Evolutionary conservation across 2,329 filamentous ascomycete genomes (phyloP).

Genomic region (Parastagonospora avenae): DNA sequence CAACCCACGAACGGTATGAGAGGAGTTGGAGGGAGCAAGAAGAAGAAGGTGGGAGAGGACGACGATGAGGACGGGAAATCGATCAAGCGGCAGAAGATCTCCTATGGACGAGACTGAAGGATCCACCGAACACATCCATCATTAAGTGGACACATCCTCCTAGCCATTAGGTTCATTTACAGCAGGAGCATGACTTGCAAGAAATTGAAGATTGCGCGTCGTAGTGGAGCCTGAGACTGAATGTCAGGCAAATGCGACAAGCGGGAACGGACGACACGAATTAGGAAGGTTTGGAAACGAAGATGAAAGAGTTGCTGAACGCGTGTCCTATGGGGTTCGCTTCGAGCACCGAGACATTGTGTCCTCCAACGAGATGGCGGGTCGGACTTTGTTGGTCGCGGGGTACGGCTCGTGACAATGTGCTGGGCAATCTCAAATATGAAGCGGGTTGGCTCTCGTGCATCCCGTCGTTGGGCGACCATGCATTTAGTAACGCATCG

Average conservation of each 20-base stretch:
- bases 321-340: constrained; percentile 6
- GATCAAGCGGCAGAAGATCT: constrained; percentile 56
- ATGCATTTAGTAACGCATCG: constrained; percentile 19
- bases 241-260: not conserved
- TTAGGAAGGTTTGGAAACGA: constrained; percentile 23
- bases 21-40: constrained; percentile 49
- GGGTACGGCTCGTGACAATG: constrained; percentile 20
- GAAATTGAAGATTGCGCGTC: constrained; percentile 28
- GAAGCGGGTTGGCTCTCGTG: constrained; percentile 25
- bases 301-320: constrained; percentile 9
- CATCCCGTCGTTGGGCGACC: constrained; percentile 21
- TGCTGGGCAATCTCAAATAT: constrained; percentile 22
- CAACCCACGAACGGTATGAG: constrained; percentile 48
- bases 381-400: constrained; percentile 21
- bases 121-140: constrained; percentile 1
- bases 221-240: constrained; percentile 27
- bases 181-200: constrained; percentile 8
- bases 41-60: constrained; percentile 52
- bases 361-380: constrained; percentile 7
- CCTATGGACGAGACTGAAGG: constrained; percentile 54
- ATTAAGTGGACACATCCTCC: constrained; percentile 8
- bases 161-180: constrained; percentile 2
- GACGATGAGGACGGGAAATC: constrained; percentile 54
- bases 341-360: not conserved
- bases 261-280: constrained; percentile 13